Percentiles rank a stretch among this genome's conserved stretches.
Conservation (phyloP, 352 stramenopile species). For the Phytopythium boreale region DNA sequence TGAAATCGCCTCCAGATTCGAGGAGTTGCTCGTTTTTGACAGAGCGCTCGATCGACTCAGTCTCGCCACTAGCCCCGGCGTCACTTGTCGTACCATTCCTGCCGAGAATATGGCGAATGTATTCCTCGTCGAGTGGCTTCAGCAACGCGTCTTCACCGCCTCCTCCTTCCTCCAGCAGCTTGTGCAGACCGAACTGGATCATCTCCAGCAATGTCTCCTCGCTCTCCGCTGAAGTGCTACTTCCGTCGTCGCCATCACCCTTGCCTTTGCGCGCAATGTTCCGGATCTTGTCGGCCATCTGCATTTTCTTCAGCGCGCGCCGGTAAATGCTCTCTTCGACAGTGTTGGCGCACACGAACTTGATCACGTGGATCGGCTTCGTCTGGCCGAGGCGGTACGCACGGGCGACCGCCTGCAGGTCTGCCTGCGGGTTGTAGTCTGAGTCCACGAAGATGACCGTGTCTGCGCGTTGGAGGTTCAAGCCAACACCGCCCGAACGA, state of each 20-base stretch:
- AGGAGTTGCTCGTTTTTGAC: conserved; percentile 47
- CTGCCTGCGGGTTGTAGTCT: conserved; percentile 76
- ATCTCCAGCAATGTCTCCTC: conserved; percentile 56
- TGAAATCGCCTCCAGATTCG: conserved; percentile 52
- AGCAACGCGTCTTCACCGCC: conserved; percentile 30
- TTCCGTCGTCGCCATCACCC: conserved; percentile 15
- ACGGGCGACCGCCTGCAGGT: conserved; percentile 66
- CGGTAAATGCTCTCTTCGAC: conserved; percentile 83
- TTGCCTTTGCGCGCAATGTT: conserved; percentile 43
- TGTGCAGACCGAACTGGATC: conserved; percentile 74
- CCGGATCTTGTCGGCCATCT: conserved; percentile 70
- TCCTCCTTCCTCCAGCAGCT: conserved; percentile 50
- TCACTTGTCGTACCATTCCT: conserved; percentile 10
- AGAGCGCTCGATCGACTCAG: conserved; percentile 10
- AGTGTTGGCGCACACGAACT: conserved; percentile 69
- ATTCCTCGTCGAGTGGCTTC: conserved; percentile 51
- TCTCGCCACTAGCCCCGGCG: not conserved
- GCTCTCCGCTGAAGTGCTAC: conserved; percentile 16
- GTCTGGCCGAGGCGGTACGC: conserved; percentile 73
- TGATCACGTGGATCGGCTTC: conserved; percentile 78
- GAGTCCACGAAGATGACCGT: conserved; percentile 80
- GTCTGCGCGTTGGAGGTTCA: conserved; percentile 81
- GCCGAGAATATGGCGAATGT: conserved; percentile 48
- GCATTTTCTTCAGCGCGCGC: conserved; percentile 61
- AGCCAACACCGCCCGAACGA: conserved; percentile 57